Evolutionary conservation across 2,329 filamentous ascomycete genomes (phyloP), one percentile per base, ranked within the genome.

Genomic region (Fragosphaeria purpurea): DNA sequence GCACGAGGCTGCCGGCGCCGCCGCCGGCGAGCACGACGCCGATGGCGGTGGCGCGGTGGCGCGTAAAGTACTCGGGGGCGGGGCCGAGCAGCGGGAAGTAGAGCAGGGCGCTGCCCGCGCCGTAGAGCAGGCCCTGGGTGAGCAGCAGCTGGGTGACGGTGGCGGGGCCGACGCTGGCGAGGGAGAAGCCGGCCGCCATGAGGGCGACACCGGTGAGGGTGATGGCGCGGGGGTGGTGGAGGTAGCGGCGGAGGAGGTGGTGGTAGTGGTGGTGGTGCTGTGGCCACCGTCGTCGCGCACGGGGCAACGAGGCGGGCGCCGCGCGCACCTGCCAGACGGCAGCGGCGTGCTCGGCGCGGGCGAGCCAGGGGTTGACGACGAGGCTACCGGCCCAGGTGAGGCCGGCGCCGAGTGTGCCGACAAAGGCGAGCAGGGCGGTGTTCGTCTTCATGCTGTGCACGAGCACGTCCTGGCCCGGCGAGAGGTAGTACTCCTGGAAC

Each of bases 321-420:
- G 22, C 22, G 22, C 22, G 22, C 22, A 22, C 22, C 22, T 35
- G 43, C 3, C 35, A 46, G 7, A 37, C 41, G 31, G 40, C 44
- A 44, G 44, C 47, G 4, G 47, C 50, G 48, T 67, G 58, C 53
- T 68, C 65, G 10, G 70, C 62, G 5, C 72, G 66, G 7, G 69
- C 64, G 56, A 75, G 69, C 32, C 74, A 57, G 0, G 72, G 71
- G 56, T 75, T 75, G 7, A 75, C 67, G 31, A 72, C 55, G 39
- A 74, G 70, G 32, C 70, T 69, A n/a, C 72, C 71, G 4, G 63
- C 67, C 72, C 72, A 76, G 1, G 73, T 76, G 39, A 75, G 58
- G 1, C 73, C 72, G 13, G 67, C 67, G 43, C 69, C 72, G 7
- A 75, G 59, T 1, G 72, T 75, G 41, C 72, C 71, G 4, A 75